Percentiles rank a stretch among this genome's conserved stretches.
Evolutionary conservation across 1,284 basidiomycete species (phyloP).

Genomic region (Puccinia coronata): DNA sequence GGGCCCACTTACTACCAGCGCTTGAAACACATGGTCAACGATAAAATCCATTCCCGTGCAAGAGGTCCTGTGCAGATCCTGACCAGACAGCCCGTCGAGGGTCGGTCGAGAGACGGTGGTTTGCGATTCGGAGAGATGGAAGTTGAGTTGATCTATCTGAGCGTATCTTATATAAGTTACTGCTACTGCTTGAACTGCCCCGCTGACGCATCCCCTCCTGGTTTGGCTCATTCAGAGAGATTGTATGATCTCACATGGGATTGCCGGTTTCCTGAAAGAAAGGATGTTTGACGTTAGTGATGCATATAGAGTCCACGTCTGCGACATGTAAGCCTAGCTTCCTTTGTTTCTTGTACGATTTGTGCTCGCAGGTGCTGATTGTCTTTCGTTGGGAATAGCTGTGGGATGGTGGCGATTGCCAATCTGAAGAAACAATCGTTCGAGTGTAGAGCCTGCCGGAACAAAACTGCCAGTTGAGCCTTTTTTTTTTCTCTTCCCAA

Average conservation of each 20-base stretch:
- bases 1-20: slow-evolving; percentile 99
- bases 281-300: slow-evolving; percentile 66
- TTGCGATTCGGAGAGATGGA: slow-evolving; percentile 99
- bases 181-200: background rate
- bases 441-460: slow-evolving; percentile 83
- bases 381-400: slow-evolving; percentile 63
- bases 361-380: background rate
- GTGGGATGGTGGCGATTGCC: slow-evolving; percentile 89
- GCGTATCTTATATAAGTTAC: background rate
- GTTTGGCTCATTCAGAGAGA: slow-evolving; percentile 66
- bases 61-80: slow-evolving; percentile 96
- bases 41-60: slow-evolving; percentile 98
- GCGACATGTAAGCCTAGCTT: slow-evolving; percentile 74
- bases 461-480: slow-evolving; percentile 89
- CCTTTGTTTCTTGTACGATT: slow-evolving; percentile 18
- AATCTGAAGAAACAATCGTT: slow-evolving; percentile 70
- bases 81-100: slow-evolving; percentile 98
- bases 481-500: slow-evolving; percentile 88
- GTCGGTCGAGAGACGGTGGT: slow-evolving; percentile 96
- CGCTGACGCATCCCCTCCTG: background rate
- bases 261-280: slow-evolving; percentile 94
- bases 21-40: slow-evolving; percentile 99
- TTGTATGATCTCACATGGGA: slow-evolving; percentile 99
- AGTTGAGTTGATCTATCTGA: slow-evolving; percentile 48
- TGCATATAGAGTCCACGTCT: slow-evolving; percentile 92